phyloP scores from a whole-genome alignment of 805 yeast genomes.

The Teunomyces lycoperdinae region DNA sequence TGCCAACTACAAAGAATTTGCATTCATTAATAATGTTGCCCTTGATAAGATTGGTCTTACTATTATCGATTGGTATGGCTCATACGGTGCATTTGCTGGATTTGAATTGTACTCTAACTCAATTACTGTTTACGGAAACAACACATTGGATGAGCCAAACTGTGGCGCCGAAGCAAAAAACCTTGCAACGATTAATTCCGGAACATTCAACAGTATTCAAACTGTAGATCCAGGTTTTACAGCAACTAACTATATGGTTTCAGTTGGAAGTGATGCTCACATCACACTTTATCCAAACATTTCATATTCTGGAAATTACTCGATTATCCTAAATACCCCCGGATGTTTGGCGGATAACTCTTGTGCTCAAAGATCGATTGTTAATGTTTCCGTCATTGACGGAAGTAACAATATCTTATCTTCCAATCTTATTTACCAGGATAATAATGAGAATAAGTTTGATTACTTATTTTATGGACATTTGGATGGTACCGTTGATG shows the following conservation, averaged over 20 bases:
- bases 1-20: slow-evolving; percentile 71
- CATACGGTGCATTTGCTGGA: slow-evolving; percentile 66
- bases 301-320: slow-evolving; percentile 69
- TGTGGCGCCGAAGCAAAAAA: slow-evolving; percentile 44
- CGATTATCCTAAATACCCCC: slow-evolving; percentile 75
- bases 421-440: slow-evolving; percentile 62
- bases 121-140: slow-evolving; percentile 68
- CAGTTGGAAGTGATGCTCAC: slow-evolving; percentile 25
- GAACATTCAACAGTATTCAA: slow-evolving; percentile 28
- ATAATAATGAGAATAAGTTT: slow-evolving; percentile 75
- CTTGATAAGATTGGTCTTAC: slow-evolving; percentile 62
- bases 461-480: slow-evolving; percentile 75
- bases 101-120: slow-evolving; percentile 65
- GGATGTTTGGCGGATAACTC: slow-evolving; percentile 73
- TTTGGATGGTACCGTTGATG: slow-evolving; percentile 44
- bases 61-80: slow-evolving; percentile 67
- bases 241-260: slow-evolving; percentile 34
- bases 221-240: slow-evolving; percentile 19
- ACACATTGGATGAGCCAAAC: slow-evolving; percentile 63
- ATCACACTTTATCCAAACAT: slow-evolving; percentile 62
- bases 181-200: slow-evolving; percentile 22
- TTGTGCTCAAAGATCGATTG: slow-evolving; percentile 70
- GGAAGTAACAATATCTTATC: slow-evolving; percentile 44
- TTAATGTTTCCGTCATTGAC: slow-evolving; percentile 66
- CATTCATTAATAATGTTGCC: slow-evolving; percentile 65